These are phyloP conservation scores for Angophora floribunda DNA, from an alignment of 345 rosid species.

Conservation along the genomic window DNA sequence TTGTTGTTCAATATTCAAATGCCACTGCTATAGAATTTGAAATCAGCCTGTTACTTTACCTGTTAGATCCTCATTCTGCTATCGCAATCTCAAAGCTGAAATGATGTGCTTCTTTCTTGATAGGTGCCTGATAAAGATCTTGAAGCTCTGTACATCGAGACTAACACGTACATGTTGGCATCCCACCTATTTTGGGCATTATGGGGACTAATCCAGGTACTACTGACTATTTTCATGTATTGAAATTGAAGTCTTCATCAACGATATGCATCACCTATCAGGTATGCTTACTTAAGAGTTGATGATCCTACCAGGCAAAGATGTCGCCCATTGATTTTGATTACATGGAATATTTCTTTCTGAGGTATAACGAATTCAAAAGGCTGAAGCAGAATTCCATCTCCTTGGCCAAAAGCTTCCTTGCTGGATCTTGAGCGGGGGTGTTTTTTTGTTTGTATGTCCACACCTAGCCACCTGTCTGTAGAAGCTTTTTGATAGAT, in stretches of 20 bases:
- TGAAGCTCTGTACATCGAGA: conserved; percentile 52
- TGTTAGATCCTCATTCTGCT: not conserved
- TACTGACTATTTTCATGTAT: not conserved
- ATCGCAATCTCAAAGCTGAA: not conserved
- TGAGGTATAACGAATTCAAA: conserved; percentile 81
- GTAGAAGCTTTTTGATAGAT: no score
- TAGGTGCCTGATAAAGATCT: conserved; percentile 62
- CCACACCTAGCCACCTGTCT: no score
- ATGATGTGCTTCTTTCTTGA: not conserved
- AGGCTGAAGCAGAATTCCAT: conserved; percentile 48
- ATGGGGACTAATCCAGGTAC: conserved; percentile 95
- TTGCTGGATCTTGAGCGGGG: no score
- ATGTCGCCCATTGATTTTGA: conserved; percentile 91
- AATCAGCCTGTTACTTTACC: not conserved
- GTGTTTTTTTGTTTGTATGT: no score
- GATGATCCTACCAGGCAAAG: conserved; percentile 48
- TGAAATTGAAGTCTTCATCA: not conserved
- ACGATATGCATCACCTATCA: not conserved
- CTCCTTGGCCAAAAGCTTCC: conserved; percentile 54
- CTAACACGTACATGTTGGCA: conserved; percentile 67
- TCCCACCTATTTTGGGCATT: conserved; percentile 87
- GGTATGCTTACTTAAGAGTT: not conserved
- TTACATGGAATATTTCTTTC: conserved; percentile 75
- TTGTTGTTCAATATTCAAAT: not conserved
- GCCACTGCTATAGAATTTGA: not conserved